Evolutionary conservation across 2,329 filamentous ascomycete species (phyloP).

Genomic region (Aspergillus sp.): DNA sequence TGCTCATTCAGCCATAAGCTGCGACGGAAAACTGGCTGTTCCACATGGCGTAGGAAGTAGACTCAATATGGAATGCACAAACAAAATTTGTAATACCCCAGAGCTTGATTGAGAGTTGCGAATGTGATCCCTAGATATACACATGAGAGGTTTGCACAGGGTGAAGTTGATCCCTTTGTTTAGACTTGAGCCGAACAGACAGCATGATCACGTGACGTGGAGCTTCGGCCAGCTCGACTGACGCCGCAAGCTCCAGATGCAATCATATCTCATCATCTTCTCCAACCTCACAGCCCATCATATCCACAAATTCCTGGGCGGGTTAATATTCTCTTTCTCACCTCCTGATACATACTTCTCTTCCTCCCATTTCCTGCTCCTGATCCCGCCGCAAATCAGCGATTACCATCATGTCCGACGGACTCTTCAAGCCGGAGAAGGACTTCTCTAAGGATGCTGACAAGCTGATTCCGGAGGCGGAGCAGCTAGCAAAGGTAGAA

Average conservation of each 20-base stretch:
- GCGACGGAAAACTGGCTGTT: background rate
- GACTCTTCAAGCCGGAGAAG: constrained; percentile 89
- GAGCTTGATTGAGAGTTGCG: background rate
- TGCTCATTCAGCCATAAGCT: background rate
- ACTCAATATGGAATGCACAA: background rate
- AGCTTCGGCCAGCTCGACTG: constrained; percentile 30
- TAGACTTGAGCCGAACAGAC: background rate
- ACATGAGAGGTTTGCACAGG: background rate
- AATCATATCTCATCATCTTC: constrained; percentile 14
- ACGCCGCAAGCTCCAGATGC: constrained; percentile 12
- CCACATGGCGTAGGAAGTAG: background rate
- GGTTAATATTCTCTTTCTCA: constrained; percentile 1
- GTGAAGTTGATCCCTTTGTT: background rate
- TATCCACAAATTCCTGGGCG: constrained; percentile 13
- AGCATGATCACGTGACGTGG: constrained; percentile 27
- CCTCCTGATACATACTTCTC: constrained; percentile 4
- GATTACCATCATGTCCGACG: constrained; percentile 71
- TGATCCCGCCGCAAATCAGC: constrained; percentile 15
- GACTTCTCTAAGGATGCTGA: constrained; percentile 98
- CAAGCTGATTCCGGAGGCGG: constrained; percentile 83
- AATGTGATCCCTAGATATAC: background rate
- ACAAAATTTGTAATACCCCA: background rate
- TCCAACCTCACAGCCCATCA: constrained; percentile 3
- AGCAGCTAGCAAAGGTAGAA: constrained; percentile 80
- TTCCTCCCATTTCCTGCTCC: background rate